These are phyloP conservation scores for Naegleria lovaniensis DNA, from an alignment of 208 protist genomes.

Conservation along the genomic window DNA sequence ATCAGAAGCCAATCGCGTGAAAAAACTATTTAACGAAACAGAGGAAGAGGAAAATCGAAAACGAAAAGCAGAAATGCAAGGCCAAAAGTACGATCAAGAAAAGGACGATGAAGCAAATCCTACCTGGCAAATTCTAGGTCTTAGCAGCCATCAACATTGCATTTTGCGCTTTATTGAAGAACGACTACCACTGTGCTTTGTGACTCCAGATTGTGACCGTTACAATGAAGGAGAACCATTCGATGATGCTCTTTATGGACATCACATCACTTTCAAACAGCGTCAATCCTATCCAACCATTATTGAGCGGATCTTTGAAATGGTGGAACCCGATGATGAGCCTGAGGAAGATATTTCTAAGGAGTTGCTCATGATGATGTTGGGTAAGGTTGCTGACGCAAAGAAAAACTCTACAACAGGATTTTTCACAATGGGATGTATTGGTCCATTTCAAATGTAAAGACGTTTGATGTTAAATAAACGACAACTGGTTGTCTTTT, in stretches of 20 bases:
- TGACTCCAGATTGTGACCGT: not conserved
- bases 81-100: not conserved
- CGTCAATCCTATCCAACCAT: not conserved
- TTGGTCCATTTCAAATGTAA: not conserved
- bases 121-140: not conserved
- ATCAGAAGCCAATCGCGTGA: not conserved
- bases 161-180: not conserved
- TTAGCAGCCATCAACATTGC: not conserved
- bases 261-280: not conserved
- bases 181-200: not conserved
- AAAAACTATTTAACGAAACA: not conserved
- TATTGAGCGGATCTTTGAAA: not conserved
- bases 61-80: not conserved
- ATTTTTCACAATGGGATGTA: not conserved
- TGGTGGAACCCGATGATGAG: not conserved
- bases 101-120: not conserved
- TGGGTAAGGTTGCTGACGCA: not conserved
- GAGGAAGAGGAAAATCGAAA: not conserved
- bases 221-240: not conserved
- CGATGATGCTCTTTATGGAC: not conserved
- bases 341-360: not conserved
- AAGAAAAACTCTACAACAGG: not conserved
- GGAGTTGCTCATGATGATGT: not conserved
- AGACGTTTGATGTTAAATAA: no score
- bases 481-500: no score